Evolutionary conservation across 1,139 yeast genomes (phyloP), one percentile per base, ranked within the genome.

Genomic region (Geotrichum restrictum): DNA sequence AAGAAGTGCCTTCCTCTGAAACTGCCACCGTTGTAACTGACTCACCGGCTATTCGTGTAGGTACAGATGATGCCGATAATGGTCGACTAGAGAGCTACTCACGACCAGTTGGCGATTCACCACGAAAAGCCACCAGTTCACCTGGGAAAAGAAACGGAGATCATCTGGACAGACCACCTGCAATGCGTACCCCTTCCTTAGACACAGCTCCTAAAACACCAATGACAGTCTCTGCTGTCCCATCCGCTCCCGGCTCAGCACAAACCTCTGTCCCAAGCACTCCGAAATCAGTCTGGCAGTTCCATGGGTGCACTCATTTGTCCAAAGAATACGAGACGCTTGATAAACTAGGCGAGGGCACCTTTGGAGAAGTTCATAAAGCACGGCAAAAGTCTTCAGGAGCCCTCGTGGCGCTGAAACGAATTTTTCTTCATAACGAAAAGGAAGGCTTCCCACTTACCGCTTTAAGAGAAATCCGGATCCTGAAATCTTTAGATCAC

Each of bases 391-490:
- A 70, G 43, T 69, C 70, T 14, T 68, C 80, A 0, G 74, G 78
- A 16, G 74, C 79, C 53, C 72, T 80, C 22, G 97, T 89, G 19
- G 97, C 97, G 1, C 74, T 94, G 61, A 94, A 94, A 68, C 88
- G 86, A 65, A 80, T 93, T 48, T 74, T 91, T 21, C 80, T 87
- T 58, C 93, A 87, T 63, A 85, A 87, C 51, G 88, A 86, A 45
- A 88, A 86, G 62, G 96, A 89, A 61, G 44, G 44, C 19, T 40
- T 40, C 22, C 98, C 99, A 1, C 83, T 94, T 22, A 94, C 98
- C 0, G 97, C 98, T 3, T 79, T 91, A 70, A 77, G 99, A 58
- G 99, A 94, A 65, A 89, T 93, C 57, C 81, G 87, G 19, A 88
- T 91, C 19, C 74, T 94, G 66, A 88, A 88, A 66, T 77, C 78